phyloP scores from a whole-genome alignment of 75 land plant species.

The Cryptomeria japonica region DNA sequence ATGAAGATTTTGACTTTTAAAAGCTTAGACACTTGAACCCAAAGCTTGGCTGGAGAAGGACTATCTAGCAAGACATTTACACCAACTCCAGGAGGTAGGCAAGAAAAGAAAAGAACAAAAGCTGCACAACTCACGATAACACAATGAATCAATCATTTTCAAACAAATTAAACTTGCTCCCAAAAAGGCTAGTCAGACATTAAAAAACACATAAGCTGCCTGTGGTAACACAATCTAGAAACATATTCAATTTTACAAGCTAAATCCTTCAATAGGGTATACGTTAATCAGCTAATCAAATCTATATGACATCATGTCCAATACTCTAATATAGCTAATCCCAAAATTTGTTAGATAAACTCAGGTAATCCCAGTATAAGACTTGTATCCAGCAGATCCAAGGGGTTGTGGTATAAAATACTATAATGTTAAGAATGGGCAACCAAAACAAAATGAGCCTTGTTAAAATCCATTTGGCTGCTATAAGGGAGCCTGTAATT shows the following conservation, averaged over 20 bases:
- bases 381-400: neutral
- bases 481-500: too few species aligned
- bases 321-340: too few species aligned
- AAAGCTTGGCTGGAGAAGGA: neutral
- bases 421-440: too few species aligned
- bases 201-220: too few species aligned
- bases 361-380: neutral
- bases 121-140: neutral
- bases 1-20: neutral
- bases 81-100: neutral
- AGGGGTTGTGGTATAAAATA: neutral
- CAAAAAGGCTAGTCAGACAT: too few species aligned
- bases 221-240: neutral
- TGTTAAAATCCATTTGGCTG: too few species aligned
- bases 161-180: too few species aligned
- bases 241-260: neutral
- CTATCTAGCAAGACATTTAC: neutral
- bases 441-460: too few species aligned
- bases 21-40: neutral
- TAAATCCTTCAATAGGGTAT: neutral
- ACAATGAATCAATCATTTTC: neutral
- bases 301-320: too few species aligned
- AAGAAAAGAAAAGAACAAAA: neutral
- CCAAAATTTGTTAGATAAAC: too few species aligned
- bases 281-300: neutral